Base-by-base conservation (phyloP, 805 yeast species). In the Candida lessepsii region DNA sequence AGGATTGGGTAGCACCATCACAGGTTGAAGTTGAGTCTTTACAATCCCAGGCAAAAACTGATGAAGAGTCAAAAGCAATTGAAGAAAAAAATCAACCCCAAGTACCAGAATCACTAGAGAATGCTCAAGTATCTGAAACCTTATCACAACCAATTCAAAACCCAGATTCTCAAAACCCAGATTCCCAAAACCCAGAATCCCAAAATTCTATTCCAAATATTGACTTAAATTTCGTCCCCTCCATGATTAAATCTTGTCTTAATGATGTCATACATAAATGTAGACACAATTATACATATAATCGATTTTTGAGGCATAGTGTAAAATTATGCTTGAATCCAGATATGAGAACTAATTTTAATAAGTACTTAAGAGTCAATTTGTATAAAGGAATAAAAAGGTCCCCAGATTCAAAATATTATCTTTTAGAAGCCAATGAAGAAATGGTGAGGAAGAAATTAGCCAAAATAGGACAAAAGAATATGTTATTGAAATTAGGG, bases 271-370 rank as follows among this genome's bases (percentile, higher is more conserved):
- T 23, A 3, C n/a, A 11, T 14, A 44, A 44, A 35, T 40, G 41
- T 11, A n/a, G 11, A 10, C 16, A n/a, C 14, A 17, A 18, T n/a
- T 15, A 9, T 16, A 9, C 19, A 14, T 39, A 45, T 24, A 30
- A 13, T 5, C 25, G n/a, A 15, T 45, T 45, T 14, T 21, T 41
- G 3, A 25, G 9, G 3, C 45, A 45, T 32, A 38, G 40, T 20
- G 23, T 39, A 2, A 24, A 39, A 3, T 15, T 45, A 9, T 41
- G 36, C 17, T 17, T 44, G 20, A 44, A 44, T 21, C 24, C 39
- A 2, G 24, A 16, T 2, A 19, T 30, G 29, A 34, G 26, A 14
- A 29, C 37, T 14, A 40, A 39, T 19, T 34, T 17, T 19, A 15
- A 14, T 3, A 44, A 44, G n/a, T 37, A 28, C 8, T 24, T 37